Base-by-base conservation (phyloP, 345 rosid genomes). In the Odontarrhena argentea region DNA sequence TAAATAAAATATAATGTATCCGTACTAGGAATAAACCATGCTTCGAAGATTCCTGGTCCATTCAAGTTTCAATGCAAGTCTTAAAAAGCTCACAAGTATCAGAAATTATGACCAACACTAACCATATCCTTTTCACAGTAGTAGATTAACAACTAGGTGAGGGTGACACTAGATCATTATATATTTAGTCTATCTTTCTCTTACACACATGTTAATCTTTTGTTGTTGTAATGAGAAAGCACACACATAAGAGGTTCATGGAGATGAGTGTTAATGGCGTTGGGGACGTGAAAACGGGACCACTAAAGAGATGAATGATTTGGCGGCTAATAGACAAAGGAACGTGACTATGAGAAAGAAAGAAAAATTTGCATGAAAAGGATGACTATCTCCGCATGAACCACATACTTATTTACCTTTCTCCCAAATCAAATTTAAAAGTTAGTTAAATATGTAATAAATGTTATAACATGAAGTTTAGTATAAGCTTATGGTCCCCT, bases 271-370 rank as follows among this genome's bases (percentile, higher is more conserved):
- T 65, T 56, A 65, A 55, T 57, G 60, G 70, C 66, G 40, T 72
- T 65, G 70, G 70, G 70, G 71, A 64, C 70, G 41, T 50, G 66
- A 65, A 38, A 72, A 25, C 9, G 41, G 73, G 77, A 74, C 73
- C 77, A 74, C 77, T 52, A 18, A 14, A 11, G 24, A 4, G 72
- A 64, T 54, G 68, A 54, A 7, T 45, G 5, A 22, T 74, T 52
- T 46, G 73, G 26, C 68, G 77, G 72, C 77, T 67, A 67, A 28
- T 49, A 52, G 77, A 73, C 77, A 73, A 73, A 37, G 42, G 3
- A 73, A 73, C 68, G 71, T 73, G 63, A 59, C 61, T 14, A 58
- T 66, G 72, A 59, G 48, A 60, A 51, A 43, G 45, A 37, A 18
- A 51, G 30, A 36, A 61, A 70, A 53, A 12, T 30, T 41, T 22